Conservation (phyloP, 371 early-diverging fungal genomes). For the Lichtheimia ornata region DNA sequence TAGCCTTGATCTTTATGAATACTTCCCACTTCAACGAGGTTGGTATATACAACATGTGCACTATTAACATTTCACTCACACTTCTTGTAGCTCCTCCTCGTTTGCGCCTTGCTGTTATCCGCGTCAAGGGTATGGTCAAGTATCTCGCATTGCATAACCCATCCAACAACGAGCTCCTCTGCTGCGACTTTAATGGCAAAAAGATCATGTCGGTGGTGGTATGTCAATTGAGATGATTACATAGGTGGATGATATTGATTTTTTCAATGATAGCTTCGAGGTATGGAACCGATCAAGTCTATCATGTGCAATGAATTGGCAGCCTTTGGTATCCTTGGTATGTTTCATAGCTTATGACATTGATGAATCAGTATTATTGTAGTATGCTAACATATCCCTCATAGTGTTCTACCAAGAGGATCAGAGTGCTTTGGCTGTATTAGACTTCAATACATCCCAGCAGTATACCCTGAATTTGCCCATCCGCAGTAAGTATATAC, state of each 20-base stretch:
- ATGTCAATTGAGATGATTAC: constrained; percentile 5
- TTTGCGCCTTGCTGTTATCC: constrained; percentile 57
- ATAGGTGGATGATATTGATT: neutral
- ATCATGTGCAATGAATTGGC: constrained; percentile 56
- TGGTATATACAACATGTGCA: constrained; percentile 1
- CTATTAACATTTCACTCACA: neutral
- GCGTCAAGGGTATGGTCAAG: constrained; percentile 34
- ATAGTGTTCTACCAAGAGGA: constrained; percentile 69
- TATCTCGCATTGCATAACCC: constrained; percentile 71
- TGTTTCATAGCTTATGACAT: neutral
- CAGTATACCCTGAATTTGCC: constrained; percentile 57
- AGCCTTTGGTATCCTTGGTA: constrained; percentile 39
- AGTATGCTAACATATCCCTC: neutral
- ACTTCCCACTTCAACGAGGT: constrained; percentile 69
- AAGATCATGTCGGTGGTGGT: constrained; percentile 56
- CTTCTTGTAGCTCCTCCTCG: constrained; percentile 53
- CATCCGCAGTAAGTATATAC: constrained; percentile 23
- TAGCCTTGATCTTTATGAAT: constrained; percentile 77
- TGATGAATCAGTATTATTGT: too few relatives aligned
- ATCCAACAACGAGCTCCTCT: constrained; percentile 65
- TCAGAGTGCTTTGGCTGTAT: constrained; percentile 51
- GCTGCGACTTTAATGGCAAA: constrained; percentile 62
- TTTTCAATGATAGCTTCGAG: constrained; percentile 28
- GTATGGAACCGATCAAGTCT: constrained; percentile 57
- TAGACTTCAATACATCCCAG: constrained; percentile 62